Conservation (phyloP, 2,329 filamentous ascomycete genomes). For the Fusarium sacchari region DNA sequence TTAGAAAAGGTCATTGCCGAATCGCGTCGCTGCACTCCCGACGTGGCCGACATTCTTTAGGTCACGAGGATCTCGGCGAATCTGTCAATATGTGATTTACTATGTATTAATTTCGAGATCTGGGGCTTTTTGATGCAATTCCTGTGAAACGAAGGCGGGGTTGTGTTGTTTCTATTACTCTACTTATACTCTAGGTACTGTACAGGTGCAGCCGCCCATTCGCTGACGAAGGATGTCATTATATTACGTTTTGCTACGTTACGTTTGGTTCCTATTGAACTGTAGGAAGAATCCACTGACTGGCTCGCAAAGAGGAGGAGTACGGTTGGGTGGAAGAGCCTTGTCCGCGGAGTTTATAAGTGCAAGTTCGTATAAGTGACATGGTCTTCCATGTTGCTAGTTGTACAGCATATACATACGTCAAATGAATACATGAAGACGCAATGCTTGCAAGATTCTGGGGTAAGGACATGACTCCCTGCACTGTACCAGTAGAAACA, state of each 20-base stretch:
- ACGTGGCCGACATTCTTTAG: slow-evolving; percentile 8
- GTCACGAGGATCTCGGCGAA: slow-evolving; percentile 35
- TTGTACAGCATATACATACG: slow-evolving; percentile 21
- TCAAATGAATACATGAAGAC: slow-evolving; percentile 22
- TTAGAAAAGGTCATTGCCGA: slow-evolving; percentile 33
- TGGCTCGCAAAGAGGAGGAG: slow-evolving; percentile 13
- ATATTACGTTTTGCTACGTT: slow-evolving; percentile 44
- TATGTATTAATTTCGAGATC: slow-evolving; percentile 18
- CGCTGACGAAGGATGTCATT: slow-evolving; percentile 17
- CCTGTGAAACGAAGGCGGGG: slow-evolving; percentile 31
- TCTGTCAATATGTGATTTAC: slow-evolving; percentile 17
- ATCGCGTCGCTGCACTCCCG: slow-evolving; percentile 31
- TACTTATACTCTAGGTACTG: slow-evolving; percentile 37
- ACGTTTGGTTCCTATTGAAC: slow-evolving; percentile 17
- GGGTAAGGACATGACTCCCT: not conserved
- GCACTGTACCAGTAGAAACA: not conserved
- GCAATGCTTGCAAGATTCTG: slow-evolving; percentile 2
- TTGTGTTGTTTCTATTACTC: slow-evolving; percentile 41
- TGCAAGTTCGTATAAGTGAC: slow-evolving; percentile 8
- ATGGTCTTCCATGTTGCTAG: not conserved
- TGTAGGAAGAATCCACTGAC: slow-evolving; percentile 3
- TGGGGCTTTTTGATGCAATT: slow-evolving; percentile 6
- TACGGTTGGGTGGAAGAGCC: slow-evolving; percentile 10
- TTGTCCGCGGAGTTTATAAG: slow-evolving; percentile 29
- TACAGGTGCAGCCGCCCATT: slow-evolving; percentile 35